Percentiles rank a stretch among this genome's conserved stretches.
phyloP scores from a whole-genome alignment of 2,329 filamentous ascomycete genomes.

The Ophiostoma perfectum region DNA sequence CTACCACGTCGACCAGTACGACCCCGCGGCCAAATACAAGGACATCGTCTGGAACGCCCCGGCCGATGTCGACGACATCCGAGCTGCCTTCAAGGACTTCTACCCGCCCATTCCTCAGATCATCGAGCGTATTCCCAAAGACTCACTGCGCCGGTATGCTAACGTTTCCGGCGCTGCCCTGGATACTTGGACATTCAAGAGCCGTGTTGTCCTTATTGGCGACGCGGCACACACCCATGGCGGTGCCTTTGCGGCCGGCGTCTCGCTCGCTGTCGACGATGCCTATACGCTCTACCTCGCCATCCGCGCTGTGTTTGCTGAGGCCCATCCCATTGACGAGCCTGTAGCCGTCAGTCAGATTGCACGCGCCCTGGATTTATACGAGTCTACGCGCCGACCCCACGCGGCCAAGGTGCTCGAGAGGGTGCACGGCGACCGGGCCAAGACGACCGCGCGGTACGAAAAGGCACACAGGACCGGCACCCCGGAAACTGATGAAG shows the following conservation, averaged over 20 bases:
- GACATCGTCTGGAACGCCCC: background rate
- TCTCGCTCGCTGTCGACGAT: constrained; percentile 22
- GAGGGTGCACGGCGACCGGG: constrained; percentile 13
- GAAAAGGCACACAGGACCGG: background rate
- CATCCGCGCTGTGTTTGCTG: background rate
- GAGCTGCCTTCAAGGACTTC: background rate
- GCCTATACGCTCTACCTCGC: constrained; percentile 3
- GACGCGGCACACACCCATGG: background rate
- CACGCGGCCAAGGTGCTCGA: constrained; percentile 5
- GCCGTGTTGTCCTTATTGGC: background rate
- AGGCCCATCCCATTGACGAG: background rate
- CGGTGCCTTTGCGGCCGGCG: constrained; percentile 3
- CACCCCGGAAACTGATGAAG: background rate
- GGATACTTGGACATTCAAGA: background rate
- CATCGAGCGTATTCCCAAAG: background rate
- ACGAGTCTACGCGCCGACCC: background rate
- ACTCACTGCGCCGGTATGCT: background rate
- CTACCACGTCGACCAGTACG: constrained; percentile 4
- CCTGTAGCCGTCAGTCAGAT: background rate
- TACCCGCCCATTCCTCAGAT: background rate
- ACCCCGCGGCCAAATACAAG: background rate
- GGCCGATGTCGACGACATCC: background rate
- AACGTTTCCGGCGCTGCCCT: background rate
- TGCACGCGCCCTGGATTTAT: background rate
- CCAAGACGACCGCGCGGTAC: background rate